Base-by-base conservation (phyloP, 805 yeast species). In the Schwanniomyces pseudopolymorphus region DNA sequence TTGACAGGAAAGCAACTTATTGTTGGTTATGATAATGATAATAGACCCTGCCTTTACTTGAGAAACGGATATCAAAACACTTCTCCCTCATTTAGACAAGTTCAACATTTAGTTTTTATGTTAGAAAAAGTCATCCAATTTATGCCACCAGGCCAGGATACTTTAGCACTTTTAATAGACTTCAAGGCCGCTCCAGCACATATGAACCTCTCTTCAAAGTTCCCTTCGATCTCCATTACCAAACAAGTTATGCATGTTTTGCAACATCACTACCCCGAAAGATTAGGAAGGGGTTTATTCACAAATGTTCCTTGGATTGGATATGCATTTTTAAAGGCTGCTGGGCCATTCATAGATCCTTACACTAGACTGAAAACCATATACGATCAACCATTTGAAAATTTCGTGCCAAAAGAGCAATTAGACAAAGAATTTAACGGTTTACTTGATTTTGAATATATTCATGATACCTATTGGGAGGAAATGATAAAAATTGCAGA, bases 101-200 rank as follows among this genome's bases (percentile, higher is more conserved):
- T 80, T 2, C 81, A 79, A 51, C 82, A 76, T 49, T 63, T 80
- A 56, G 80, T 80, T 14, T 79, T 71, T 58, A 79, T 80, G 83
- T 66, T 79, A 57, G 85, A 80, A 53, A 56, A 72, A 25, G 78
- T 79, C 8, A 77, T 77, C 5, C 70, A 75, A 37, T 67, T 69
- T 58, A 76, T 78, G 76, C 84, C 84, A 4, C 80, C 80, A 39
- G 84, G 84, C 28, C 83, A 78, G 42, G 84, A 80, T 44, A 71
- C 79, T 3, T 60, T 80, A 26, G 80, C 84, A 6, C 68, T 80
- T 17, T 63, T 80, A 45, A 79, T 79, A 33, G 85, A 80, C 59
- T 80, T 80, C 60, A 77, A 79, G 51, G 72, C 77, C 13, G 72
- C 74, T 1, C 74, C 72, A 5, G 63, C 61, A 3, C 63, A 59